Percentiles rank a stretch among this genome's conserved stretches.
phyloP scores from a whole-genome alignment of 2,329 filamentous ascomycete genomes.

The Phyllosticta citriasiana region DNA sequence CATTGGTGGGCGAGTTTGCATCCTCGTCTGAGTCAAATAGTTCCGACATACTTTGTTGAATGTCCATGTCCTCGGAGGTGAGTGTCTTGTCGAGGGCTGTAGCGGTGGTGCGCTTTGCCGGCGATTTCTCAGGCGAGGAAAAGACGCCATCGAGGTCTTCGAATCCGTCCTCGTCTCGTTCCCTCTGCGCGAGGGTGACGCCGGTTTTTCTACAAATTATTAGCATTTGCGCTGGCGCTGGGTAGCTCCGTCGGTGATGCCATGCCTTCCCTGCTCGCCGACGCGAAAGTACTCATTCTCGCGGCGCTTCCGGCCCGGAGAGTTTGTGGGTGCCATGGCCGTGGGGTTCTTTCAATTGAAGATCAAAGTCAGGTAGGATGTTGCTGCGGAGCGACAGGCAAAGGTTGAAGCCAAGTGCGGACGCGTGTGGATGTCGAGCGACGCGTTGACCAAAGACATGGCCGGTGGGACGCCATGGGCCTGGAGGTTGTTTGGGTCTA shows the following conservation, averaged over 20 bases:
- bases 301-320: constrained; percentile 27
- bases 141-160: constrained; percentile 81
- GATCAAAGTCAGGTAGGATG: not conserved
- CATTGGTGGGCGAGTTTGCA: constrained; percentile 8
- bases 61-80: constrained; percentile 50
- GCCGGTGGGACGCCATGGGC: not conserved
- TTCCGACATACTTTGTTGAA: constrained; percentile 47
- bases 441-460: not conserved
- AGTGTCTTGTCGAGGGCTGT: constrained; percentile 32
- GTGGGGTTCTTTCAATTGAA: not conserved
- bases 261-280: constrained; percentile 29
- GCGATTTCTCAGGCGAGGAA: constrained; percentile 66
- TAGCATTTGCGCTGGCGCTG: not conserved
- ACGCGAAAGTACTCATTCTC: constrained; percentile 31
- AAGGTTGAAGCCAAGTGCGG: not conserved
- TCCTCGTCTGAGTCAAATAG: not conserved
- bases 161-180: constrained; percentile 86
- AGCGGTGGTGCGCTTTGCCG: constrained; percentile 26
- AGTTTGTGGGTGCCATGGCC: constrained; percentile 23
- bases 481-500: not conserved
- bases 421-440: not conserved
- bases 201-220: constrained; percentile 67
- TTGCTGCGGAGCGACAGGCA: not conserved
- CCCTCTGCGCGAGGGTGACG: constrained; percentile 65
- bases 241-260: constrained; percentile 3